phyloP scores from a whole-genome alignment of 192 early-diverging fungal species.

The Coemansia sp. region DNA sequence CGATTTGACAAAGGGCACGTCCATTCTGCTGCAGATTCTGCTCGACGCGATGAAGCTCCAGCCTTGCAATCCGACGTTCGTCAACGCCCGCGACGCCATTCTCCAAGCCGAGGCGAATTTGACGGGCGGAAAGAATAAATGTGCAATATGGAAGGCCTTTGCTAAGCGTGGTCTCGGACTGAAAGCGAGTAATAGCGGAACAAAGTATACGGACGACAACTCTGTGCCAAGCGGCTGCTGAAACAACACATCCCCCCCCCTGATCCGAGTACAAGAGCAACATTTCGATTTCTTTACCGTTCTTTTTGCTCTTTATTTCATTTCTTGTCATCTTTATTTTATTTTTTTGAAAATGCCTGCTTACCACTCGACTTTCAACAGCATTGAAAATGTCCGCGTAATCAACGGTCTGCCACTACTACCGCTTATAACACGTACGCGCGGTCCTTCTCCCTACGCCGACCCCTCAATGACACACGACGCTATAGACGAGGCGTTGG shows the following conservation, averaged over 20 bases:
- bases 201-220: conserved; percentile 25
- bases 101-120: conserved; percentile 61
- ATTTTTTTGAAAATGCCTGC: conserved; percentile 24
- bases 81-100: conserved; percentile 71
- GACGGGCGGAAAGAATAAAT: conserved; percentile 59
- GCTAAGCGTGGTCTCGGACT: conserved; percentile 70
- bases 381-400: conserved; percentile 37
- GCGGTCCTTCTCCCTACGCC: conserved; percentile 76
- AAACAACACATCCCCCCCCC: background rate
- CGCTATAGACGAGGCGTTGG: conserved; percentile 93
- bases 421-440: conserved; percentile 86
- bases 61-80: conserved; percentile 69
- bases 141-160: conserved; percentile 65
- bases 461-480: conserved; percentile 71
- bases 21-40: conserved; percentile 56
- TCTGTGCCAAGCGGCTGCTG: conserved; percentile 32
- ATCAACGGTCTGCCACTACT: conserved; percentile 88
- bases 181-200: conserved; percentile 9
- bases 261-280: background rate
- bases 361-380: conserved; percentile 42
- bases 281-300: background rate
- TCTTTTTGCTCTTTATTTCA: background rate
- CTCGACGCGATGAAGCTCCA: conserved; percentile 65
- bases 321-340: background rate
- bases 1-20: conserved; percentile 59